These are phyloP conservation scores for Claviceps digitariae DNA, from an alignment of 2,329 filamentous ascomycete species.

Conservation along the genomic window DNA sequence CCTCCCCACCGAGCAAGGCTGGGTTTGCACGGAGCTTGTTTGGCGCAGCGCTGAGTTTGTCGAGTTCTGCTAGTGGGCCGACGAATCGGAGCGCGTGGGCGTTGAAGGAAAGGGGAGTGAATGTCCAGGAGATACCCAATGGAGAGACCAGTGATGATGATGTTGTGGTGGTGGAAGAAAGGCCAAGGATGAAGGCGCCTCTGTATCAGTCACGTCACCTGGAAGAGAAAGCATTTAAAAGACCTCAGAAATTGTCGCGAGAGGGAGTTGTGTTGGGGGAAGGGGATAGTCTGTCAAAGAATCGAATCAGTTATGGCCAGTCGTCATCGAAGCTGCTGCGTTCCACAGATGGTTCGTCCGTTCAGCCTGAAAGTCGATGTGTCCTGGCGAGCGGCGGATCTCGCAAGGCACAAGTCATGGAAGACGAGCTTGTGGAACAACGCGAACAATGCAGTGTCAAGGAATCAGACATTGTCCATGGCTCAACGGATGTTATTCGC, in stretches of 20 bases:
- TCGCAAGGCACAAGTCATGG: neutral
- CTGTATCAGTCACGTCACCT: neutral
- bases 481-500: neutral
- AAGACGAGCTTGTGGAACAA: neutral
- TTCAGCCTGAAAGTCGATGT: neutral
- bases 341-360: neutral
- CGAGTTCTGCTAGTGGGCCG: slow-evolving; percentile 10
- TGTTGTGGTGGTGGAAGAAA: slow-evolving; percentile 5
- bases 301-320: neutral
- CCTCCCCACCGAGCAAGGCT: slow-evolving; percentile 20
- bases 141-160: slow-evolving; percentile 5
- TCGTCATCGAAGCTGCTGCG: neutral
- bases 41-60: slow-evolving; percentile 20
- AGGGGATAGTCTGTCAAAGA: too few species aligned
- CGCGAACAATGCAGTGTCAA: neutral
- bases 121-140: slow-evolving; percentile 3
- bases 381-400: neutral
- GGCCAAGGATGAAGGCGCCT: neutral
- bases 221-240: neutral
- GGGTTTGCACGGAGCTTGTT: slow-evolving; percentile 22
- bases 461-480: neutral
- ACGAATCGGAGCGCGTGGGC: slow-evolving; percentile 8
- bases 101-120: slow-evolving; percentile 10
- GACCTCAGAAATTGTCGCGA: neutral
- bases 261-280: neutral